These are phyloP conservation scores for Auriscalpium orientale DNA, from an alignment of 768 basidiomycete species.

Conservation along the genomic window DNA sequence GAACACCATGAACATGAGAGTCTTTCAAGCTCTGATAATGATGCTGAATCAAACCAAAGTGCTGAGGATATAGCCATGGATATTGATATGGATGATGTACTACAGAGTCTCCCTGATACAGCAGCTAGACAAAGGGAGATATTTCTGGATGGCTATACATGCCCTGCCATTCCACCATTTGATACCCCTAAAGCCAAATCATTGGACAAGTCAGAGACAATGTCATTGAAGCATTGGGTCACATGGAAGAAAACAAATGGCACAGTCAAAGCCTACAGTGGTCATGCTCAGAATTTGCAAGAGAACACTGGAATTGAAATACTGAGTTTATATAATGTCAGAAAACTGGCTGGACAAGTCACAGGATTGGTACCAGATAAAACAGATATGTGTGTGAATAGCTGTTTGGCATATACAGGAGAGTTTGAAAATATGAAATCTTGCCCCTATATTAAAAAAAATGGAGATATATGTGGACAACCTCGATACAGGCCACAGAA, in stretches of 20 bases:
- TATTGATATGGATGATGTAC: not conserved
- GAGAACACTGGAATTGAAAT: constrained; percentile 11
- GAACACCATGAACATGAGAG: not conserved
- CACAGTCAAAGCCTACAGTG: constrained; percentile 19
- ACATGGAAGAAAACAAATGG: constrained; percentile 9
- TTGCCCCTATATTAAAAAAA: not conserved
- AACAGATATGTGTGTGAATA: not conserved
- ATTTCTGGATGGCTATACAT: not conserved
- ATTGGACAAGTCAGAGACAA: constrained; percentile 1
- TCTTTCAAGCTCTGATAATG: not conserved
- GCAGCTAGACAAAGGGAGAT: not conserved
- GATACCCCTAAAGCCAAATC: not conserved
- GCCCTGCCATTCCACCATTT: not conserved
- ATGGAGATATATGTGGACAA: not conserved
- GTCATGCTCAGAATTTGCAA: constrained; percentile 14
- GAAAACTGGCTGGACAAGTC: not conserved
- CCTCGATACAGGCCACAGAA: not conserved
- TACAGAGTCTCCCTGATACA: not conserved
- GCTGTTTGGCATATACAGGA: not conserved
- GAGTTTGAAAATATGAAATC: not conserved
- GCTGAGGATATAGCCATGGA: not conserved
- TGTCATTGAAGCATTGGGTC: constrained; percentile 17
- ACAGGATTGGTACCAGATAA: not conserved
- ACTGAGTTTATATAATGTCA: not conserved
- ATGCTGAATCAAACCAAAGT: not conserved